Evolutionary conservation across 768 basidiomycete species (phyloP), one percentile per base, ranked within the genome.

Genomic region (Termitomyces sp.): DNA sequence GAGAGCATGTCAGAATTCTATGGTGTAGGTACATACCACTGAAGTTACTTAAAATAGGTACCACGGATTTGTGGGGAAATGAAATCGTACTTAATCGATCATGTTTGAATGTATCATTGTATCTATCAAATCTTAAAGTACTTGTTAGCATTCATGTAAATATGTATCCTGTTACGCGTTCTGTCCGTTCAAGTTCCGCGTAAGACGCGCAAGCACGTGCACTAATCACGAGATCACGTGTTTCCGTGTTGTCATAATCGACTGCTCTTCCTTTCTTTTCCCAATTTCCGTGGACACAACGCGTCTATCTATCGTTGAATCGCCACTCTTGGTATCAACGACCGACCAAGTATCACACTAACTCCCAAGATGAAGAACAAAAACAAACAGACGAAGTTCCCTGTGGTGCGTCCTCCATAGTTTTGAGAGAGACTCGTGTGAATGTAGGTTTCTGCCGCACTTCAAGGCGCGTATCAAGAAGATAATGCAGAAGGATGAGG

Each of bases 401-500:
- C 93, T 8, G 91, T 94, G 58, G 92, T 93, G 71, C 71, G 90
- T 60, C 38, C 14, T 38, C 35, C 3, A 14, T 41, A 31, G 2
- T 34, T 31, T 21, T 17, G 12, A 37, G 9, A 44, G 35, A 29
- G 31, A 40, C 27, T 29, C 23, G 46, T 48, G 51, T 52, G 49
- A 21, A 53, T 25, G 34, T 37, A 44, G 45, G 43, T 44, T 59
- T 53, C 29, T 23, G 25, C 31, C 32, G 23, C 43, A 31, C 27
- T 56, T 55, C 14, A 62, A 96, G 95, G 95, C 96, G 4, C 88
- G 96, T 44, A 98, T 98, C 77, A 98, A 98, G 82, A 92, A 93
- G 77, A 97, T 98, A 55, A 98, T 98, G 92, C 96, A 98, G 77
- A 94, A 95, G 69, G 96, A 98, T 68, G 96, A 98, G 68, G 96